A percentile compares a stretch with the other conserved stretches of the same genome.
phyloP scores from a whole-genome alignment of 345 rosid genomes.

The Citrus hindsii region DNA sequence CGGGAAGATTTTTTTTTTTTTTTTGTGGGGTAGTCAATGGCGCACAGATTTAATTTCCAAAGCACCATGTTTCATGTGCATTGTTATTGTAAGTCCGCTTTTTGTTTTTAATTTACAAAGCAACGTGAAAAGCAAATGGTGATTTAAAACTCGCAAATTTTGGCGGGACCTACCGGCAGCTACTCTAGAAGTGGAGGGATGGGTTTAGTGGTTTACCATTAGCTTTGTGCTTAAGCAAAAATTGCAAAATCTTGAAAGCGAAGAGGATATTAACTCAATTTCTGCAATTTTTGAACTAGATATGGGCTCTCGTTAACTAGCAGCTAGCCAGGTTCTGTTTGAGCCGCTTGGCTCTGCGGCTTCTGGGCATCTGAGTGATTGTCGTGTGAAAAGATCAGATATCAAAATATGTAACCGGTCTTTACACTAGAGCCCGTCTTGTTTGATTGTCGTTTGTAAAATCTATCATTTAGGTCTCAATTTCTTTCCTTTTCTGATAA shows the following conservation, averaged over 20 bases:
- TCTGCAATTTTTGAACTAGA: neutral
- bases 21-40: too few relatives aligned
- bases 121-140: neutral
- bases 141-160: neutral
- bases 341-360: neutral
- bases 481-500: too few relatives aligned
- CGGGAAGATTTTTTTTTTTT: too few relatives aligned
- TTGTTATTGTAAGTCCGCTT: too few relatives aligned
- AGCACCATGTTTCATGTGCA: neutral
- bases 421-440: too few relatives aligned
- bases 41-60: too few relatives aligned
- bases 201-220: neutral
- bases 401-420: too few relatives aligned
- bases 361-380: neutral
- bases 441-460: too few relatives aligned
- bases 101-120: neutral
- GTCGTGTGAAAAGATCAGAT: too few relatives aligned
- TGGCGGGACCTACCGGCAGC: neutral
- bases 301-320: neutral
- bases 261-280: neutral
- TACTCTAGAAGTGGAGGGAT: neutral
- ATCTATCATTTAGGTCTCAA: too few relatives aligned
- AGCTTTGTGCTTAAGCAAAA: neutral
- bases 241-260: too few relatives aligned
- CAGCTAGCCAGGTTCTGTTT: neutral